Base-by-base conservation (phyloP, 129 eudicot species). In the Centella asiatica region DNA sequence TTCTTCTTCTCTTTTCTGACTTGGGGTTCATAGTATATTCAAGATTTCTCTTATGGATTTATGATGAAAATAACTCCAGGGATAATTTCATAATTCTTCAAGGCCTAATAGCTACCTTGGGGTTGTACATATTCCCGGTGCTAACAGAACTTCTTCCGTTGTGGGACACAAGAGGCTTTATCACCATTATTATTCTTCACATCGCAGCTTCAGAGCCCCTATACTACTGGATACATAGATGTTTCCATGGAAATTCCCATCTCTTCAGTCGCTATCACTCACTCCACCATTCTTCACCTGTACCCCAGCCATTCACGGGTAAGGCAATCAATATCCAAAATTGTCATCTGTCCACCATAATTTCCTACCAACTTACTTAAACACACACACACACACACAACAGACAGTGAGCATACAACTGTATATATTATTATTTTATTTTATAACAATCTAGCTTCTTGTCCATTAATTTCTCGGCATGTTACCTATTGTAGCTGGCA, bases 291-390 rank as follows among this genome's bases (percentile, higher is more conserved):
- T 83, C 85, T 42, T 92, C 98, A 36, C 54, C 76, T 40, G 80
- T 87, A 3, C 95, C 89, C 15, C 94, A 92, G 40, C 85, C 94
- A 3, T 86, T 72, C 50, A 92, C 98, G 44, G 98, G 98, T 92
- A 74, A 57, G 50, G 7, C 66, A 68, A 73, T 61, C 60, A 58
- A 61, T 13, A 32, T 33, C 29, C 40, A 2, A 13, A 7, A 3
- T 32, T 32, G 65, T 45, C 45, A 42, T n/a, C 58, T 51, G 34
- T 65, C 36, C 59, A 54, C 70, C 42, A n/a, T 66, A 74, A 5
- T 54, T 26, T 0, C 27, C 8, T 18, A 26, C 36, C 59, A 4
- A 11, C 23, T 9, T 17, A 4, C 4, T 22, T 5, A 0, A 18
- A 8, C 56, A 7, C 31, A 9, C 56, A 1, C 26, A 23, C 26